A percentile compares a stretch with the other conserved stretches of the same genome.
Evolutionary conservation across 192 early-diverging fungal species (phyloP).

Genomic region (Mortierella hygrophila): DNA sequence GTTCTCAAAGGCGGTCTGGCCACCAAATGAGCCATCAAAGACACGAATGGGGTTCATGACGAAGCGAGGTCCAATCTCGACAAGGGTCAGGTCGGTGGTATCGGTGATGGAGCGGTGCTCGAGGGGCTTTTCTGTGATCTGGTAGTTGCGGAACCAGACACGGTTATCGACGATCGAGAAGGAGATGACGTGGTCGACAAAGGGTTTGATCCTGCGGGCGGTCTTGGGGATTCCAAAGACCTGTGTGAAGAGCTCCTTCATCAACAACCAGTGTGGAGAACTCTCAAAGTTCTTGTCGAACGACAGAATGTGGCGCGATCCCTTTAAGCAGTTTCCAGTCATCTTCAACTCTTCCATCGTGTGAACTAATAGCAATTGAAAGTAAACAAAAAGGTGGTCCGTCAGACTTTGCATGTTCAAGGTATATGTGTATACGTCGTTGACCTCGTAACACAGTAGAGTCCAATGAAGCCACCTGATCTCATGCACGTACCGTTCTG

Average conservation of each 20-base stretch:
- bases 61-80: slow-evolving; percentile 99
- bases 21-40: slow-evolving; percentile 96
- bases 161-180: slow-evolving; percentile 90
- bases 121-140: slow-evolving; percentile 75
- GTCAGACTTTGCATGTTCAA: background rate
- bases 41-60: slow-evolving; percentile 92
- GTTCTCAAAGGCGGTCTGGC: slow-evolving; percentile 93
- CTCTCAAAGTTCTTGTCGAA: slow-evolving; percentile 95
- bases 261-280: slow-evolving; percentile 84
- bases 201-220: slow-evolving; percentile 93
- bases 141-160: slow-evolving; percentile 98
- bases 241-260: slow-evolving; percentile 96
- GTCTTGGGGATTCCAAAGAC: slow-evolving; percentile 92
- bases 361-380: slow-evolving; percentile 73
- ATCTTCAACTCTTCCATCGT: slow-evolving; percentile 99
- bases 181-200: slow-evolving; percentile 94
- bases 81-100: slow-evolving; percentile 80
- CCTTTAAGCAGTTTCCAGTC: slow-evolving; percentile 98
- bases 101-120: slow-evolving; percentile 65
- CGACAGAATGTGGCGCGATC: slow-evolving; percentile 93
- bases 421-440: background rate
- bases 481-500: slow-evolving; percentile 79
- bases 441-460: too few species aligned
- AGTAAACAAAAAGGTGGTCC: background rate
- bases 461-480: background rate